These are phyloP conservation scores for Acanthamoeba pearcei DNA, from an alignment of 208 protist genomes.

Conservation along the genomic window DNA sequence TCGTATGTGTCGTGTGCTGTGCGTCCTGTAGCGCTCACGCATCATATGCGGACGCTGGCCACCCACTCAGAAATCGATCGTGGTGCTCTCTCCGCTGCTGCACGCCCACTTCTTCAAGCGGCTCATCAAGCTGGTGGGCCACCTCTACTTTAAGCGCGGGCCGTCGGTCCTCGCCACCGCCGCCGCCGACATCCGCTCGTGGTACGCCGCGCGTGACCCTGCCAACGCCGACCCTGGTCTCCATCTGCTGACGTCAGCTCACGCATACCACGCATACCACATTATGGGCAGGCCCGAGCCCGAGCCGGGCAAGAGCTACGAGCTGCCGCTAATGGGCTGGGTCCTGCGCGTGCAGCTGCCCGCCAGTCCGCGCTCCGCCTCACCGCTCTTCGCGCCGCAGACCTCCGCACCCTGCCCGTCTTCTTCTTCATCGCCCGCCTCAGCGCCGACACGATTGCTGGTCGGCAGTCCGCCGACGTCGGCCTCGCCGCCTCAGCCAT, in stretches of 20 bases:
- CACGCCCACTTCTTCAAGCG: conserved; percentile 58
- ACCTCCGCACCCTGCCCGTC: background rate
- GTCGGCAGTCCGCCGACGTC: background rate
- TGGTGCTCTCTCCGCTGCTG: conserved; percentile 29
- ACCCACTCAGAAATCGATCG: conserved; percentile 13
- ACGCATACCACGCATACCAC: too few species aligned
- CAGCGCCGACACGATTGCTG: background rate
- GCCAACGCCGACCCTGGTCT: background rate
- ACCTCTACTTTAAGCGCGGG: conserved; percentile 54
- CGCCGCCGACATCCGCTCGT: background rate
- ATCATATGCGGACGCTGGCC: too few species aligned
- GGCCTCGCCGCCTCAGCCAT: background rate
- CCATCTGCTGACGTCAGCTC: background rate
- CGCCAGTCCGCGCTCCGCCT: background rate
- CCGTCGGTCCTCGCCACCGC: background rate
- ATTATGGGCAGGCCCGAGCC: background rate
- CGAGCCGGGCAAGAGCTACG: conserved; percentile 18
- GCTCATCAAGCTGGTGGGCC: conserved; percentile 30
- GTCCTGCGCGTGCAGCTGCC: conserved; percentile 31
- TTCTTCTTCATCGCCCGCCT: background rate
- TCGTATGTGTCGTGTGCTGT: background rate
- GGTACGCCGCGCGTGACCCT: background rate
- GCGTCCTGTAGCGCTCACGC: background rate
- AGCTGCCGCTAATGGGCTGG: conserved; percentile 23
- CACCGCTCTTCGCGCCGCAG: background rate